Evolutionary conservation across 768 basidiomycete species (phyloP), one percentile per base, ranked within the genome.

Genomic region (Mrakia frigida): DNA sequence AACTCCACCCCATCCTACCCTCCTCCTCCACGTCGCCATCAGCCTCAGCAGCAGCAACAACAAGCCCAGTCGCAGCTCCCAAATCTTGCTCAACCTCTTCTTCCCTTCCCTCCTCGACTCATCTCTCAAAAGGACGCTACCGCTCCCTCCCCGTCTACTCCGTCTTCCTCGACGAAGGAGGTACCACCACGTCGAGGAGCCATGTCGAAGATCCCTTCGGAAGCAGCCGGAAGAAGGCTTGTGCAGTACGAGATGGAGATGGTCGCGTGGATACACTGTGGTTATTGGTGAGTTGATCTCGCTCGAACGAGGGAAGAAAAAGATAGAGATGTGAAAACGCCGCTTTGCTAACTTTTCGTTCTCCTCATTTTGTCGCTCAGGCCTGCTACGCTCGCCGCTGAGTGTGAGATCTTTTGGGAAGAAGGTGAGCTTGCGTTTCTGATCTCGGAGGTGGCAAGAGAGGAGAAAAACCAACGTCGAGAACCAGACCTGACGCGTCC

Each of bases 381-480:
- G 37, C 65, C 65, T 56, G 56, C 56, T 56, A 68, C 65, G 21
- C 39, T 61, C 28, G 77, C 28, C 14, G 65, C 73, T 33, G 79
- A 80, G 52, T 75, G 76, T 67, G 76, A 79, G 33, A 61, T 78
- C 16, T 80, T 80, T 43, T 80, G 79, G 79, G 65, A 71, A 10
- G 79, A 80, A 35, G 76, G 76, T 56, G 23, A n/a, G 56, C 18
- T n/a, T n/a, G n/a, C n/a, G n/a, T n/a, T n/a, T n/a, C n/a, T n/a
- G n/a, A n/a, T n/a, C n/a, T n/a, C n/a, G n/a, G n/a, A n/a, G n/a
- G n/a, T n/a, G n/a, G n/a, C n/a, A n/a, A n/a, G n/a, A 28, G 23
- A 56, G 25, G 21, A n/a, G 25, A 6, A 14, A 25, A 16, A 6
- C 4, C 3, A 18, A n/a, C 2, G 7, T 56, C 7, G 25, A 1